Evolutionary conservation across 73 alveolate genomes (phyloP).

Genomic region (Breviolum minutum): DNA sequence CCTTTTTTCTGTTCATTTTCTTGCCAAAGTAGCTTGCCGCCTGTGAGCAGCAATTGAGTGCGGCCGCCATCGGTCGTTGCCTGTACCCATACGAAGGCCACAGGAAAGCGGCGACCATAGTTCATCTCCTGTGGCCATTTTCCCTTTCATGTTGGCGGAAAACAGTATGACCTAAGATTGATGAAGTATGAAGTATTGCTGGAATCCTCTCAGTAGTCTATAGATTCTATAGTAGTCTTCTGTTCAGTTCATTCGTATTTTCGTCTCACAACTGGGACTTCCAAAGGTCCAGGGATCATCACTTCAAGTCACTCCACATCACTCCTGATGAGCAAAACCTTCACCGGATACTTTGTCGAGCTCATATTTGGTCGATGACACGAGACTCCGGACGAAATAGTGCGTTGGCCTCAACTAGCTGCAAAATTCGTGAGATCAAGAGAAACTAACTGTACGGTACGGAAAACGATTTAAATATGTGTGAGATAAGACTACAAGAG

Average conservation of each 20-base stretch:
- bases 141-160: too few relatives aligned
- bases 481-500: too few relatives aligned
- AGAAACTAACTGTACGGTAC: not conserved
- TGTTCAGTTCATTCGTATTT: too few relatives aligned
- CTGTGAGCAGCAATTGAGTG: slow-evolving; percentile 66
- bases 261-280: too few relatives aligned
- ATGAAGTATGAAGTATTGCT: too few relatives aligned
- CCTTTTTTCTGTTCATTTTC: not conserved
- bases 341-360: slow-evolving; percentile 38
- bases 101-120: slow-evolving; percentile 66
- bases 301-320: not conserved
- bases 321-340: slow-evolving; percentile 86
- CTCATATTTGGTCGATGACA: slow-evolving; percentile 33
- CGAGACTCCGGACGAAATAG: slow-evolving; percentile 65
- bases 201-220: too few relatives aligned
- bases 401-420: slow-evolving; percentile 62
- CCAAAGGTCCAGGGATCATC: too few relatives aligned
- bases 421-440: not conserved
- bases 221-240: too few relatives aligned
- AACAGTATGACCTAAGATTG: too few relatives aligned
- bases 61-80: slow-evolving; percentile 80
- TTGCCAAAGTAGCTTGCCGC: slow-evolving; percentile 58
- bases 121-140: slow-evolving; percentile 69
- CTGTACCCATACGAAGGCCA: slow-evolving; percentile 67
- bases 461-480: too few relatives aligned